phyloP scores from a whole-genome alignment of 257 asterid genomes.

The Gentiana dahurica region DNA sequence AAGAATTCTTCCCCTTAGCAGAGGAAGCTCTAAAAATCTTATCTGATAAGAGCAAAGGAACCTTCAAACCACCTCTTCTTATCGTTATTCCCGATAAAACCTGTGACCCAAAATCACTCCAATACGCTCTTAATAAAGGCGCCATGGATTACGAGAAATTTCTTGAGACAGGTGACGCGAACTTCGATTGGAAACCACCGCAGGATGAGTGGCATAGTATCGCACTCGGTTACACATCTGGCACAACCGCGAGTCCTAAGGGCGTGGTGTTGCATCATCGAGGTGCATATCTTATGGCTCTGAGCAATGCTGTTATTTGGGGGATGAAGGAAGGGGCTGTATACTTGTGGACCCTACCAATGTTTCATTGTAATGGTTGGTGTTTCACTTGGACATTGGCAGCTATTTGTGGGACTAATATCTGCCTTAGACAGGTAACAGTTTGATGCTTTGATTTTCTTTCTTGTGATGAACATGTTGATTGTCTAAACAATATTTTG shows the following conservation, averaged over 20 bases:
- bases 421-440: constrained; percentile 87
- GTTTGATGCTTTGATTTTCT: background rate
- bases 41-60: constrained; percentile 32
- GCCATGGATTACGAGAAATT: constrained; percentile 75
- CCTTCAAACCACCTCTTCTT: constrained; percentile 42
- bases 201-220: constrained; percentile 96
- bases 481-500: background rate
- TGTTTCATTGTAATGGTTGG: constrained; percentile 99
- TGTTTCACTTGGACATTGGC: constrained; percentile 92
- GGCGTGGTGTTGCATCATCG: constrained; percentile 95
- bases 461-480: background rate
- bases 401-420: constrained; percentile 74
- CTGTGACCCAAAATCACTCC: constrained; percentile 52
- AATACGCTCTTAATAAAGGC: constrained; percentile 59
- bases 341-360: constrained; percentile 86
- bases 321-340: constrained; percentile 71
- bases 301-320: constrained; percentile 65
- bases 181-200: constrained; percentile 73
- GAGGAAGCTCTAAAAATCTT: constrained; percentile 63
- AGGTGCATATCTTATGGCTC: constrained; percentile 89
- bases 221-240: constrained; percentile 85
- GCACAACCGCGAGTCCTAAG: constrained; percentile 95
- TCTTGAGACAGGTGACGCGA: constrained; percentile 61
- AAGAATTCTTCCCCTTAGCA: constrained; percentile 63
- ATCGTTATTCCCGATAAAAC: constrained; percentile 63